Conservation (phyloP, 495 filamentous ascomycete species). For the Trichoderma gamsii region DNA sequence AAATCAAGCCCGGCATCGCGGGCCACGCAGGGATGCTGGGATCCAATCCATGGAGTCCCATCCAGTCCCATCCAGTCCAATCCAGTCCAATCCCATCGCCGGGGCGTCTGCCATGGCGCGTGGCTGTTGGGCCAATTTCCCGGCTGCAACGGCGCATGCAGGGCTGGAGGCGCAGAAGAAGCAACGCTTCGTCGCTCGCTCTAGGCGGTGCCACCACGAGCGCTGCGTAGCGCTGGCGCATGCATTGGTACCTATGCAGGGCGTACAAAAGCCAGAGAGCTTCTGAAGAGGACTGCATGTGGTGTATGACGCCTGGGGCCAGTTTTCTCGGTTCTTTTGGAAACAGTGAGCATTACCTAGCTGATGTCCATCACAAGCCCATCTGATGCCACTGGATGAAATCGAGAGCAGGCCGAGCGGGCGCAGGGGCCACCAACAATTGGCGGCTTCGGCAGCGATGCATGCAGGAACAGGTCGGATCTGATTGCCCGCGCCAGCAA, state of each 20-base stretch:
- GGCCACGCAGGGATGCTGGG: background rate
- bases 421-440: background rate
- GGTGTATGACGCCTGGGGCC: no score
- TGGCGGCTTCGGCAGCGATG: slow-evolving; percentile 10
- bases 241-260: background rate
- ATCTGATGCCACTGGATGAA: background rate
- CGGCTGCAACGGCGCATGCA: slow-evolving; percentile 1
- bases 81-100: no score
- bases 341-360: no score
- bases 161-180: background rate
- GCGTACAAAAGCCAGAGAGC: no score
- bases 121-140: slow-evolving; percentile 12
- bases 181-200: background rate
- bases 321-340: no score
- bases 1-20: slow-evolving; percentile 5
- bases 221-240: background rate
- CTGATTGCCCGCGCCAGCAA: background rate
- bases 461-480: slow-evolving; percentile 4
- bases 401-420: background rate
- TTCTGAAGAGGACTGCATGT: no score
- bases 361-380: background rate
- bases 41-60: no score
- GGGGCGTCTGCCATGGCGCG: slow-evolving; percentile 4
- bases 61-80: no score
- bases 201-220: slow-evolving; percentile 4